Evolutionary conservation across 2,329 filamentous ascomycete species (phyloP), one percentile per base, ranked within the genome.

Genomic region (Sarocladium strictum): DNA sequence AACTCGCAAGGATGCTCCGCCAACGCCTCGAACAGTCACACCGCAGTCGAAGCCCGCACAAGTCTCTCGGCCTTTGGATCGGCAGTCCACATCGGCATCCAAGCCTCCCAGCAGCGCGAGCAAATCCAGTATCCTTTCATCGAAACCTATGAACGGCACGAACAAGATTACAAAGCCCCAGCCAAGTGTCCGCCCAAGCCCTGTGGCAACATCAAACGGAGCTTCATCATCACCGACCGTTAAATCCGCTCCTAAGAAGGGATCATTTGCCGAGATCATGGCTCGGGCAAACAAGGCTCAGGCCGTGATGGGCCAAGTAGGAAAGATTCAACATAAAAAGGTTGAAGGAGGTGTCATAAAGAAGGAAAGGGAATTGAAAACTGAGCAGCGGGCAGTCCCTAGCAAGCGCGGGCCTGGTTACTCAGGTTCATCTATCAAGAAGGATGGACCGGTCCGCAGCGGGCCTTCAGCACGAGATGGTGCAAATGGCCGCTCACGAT

Each of bases 321-420:
- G 86, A 54, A 84, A 83, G 61, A 89, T 90, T 60, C 87, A 89
- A 65, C 86, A 90, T 68, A 90, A 90, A 65, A 77, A 85, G 19
- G 79, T 84, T 1, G 86, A 86, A 84, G 63, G 69, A n/a, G 71
- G 78, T 6, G 75, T 71, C 57, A 58, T 56, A 7, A 86, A 76
- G 66, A 77, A 75, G 57, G 77, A 75, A 60, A 77, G 78, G 27
- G 17, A 17, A 9, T 63, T 64, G n/a, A 67, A 65, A 58, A 50
- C 51, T 1, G 60, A 65, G 45, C 70, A 43, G 67, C 67, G 57
- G 57, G 57, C 53, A 68, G 65, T 56, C 68, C 64, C 53, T 15
- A 51, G 35, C 7, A 61, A 62, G 35, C 54, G 60, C n/a, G 52
- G 38, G 5, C 41, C 53, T 17, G 66, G 64, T 17, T 71, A 70